Conservation (phyloP, 805 yeast species). For the Teunomyces stri region DNA sequence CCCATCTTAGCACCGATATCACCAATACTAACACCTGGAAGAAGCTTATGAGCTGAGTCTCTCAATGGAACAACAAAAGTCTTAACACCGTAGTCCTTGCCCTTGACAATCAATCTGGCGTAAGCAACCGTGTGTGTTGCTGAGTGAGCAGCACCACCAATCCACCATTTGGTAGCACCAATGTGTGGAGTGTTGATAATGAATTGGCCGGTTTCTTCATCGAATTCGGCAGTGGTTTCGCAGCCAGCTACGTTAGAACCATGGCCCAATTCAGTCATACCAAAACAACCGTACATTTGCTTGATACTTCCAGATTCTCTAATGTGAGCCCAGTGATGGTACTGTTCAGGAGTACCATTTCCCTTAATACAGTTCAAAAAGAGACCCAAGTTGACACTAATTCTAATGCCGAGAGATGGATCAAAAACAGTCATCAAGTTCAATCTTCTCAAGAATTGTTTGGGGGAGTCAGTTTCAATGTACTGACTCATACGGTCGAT, state of each 20-base stretch:
- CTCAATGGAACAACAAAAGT: constrained; percentile 47
- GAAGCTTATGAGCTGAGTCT: constrained; percentile 40
- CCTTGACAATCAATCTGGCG: constrained; percentile 43
- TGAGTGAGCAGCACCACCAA: constrained; percentile 50
- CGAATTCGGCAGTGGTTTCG: constrained; percentile 67
- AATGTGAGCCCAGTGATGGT: constrained; percentile 34
- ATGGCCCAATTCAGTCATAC: constrained; percentile 91
- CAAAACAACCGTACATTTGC: constrained; percentile 74
- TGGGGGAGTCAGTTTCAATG: constrained; percentile 30
- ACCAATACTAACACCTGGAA: constrained; percentile 45
- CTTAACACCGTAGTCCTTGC: constrained; percentile 46
- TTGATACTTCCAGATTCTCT: constrained; percentile 34
- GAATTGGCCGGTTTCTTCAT: constrained; percentile 39
- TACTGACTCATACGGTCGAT: constrained; percentile 37
- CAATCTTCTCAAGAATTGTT: constrained; percentile 33
- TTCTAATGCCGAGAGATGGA: constrained; percentile 38
- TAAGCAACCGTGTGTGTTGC: constrained; percentile 41
- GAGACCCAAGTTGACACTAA: constrained; percentile 38
- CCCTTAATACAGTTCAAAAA: constrained; percentile 40
- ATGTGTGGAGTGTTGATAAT: constrained; percentile 46
- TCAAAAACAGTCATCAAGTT: constrained; percentile 36
- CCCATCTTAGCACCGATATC: constrained; percentile 51
- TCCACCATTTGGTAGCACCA: constrained; percentile 52
- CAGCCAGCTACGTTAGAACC: constrained; percentile 85
- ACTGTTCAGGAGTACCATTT: constrained; percentile 40